Percentiles rank a stretch among this genome's conserved stretches.
phyloP scores from a whole-genome alignment of 257 asterid species.

The Forsythia viridissima region DNA sequence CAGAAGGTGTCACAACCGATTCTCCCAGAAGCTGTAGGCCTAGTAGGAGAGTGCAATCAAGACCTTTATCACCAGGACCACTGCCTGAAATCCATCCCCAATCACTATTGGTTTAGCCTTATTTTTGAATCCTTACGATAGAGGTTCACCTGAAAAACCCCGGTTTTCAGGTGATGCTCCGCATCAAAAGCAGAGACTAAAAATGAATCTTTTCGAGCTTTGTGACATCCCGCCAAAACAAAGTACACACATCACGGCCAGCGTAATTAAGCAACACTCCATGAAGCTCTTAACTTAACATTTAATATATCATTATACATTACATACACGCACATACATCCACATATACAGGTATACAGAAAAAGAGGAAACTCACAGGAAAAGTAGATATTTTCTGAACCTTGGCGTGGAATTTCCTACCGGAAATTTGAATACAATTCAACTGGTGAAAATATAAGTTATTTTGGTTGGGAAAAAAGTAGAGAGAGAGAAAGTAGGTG shows the following conservation, averaged over 20 bases:
- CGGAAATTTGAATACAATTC: constrained; percentile 20
- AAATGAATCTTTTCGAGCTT: not conserved
- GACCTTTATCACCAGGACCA: too few relatives aligned
- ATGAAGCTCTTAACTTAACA: constrained; percentile 2
- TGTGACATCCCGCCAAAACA: constrained; percentile 13
- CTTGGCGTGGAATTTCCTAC: too few relatives aligned
- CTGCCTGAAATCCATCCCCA: not conserved
- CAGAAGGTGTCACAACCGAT: not conserved
- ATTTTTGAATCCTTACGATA: not conserved
- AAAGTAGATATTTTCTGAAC: too few relatives aligned
- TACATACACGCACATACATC: constrained; percentile 6
- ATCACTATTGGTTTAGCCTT: not conserved
- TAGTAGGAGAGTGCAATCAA: too few relatives aligned
- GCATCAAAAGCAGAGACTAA: not conserved
- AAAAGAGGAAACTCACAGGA: constrained; percentile 28
- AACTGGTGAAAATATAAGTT: constrained; percentile 16
- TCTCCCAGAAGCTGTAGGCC: not conserved
- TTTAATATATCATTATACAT: not conserved
- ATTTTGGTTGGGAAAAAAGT: constrained; percentile 5
- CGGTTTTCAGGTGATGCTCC: not conserved
- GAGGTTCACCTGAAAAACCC: too few relatives aligned
- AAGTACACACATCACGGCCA: not conserved
- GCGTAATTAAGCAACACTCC: constrained; percentile 17
- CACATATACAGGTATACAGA: not conserved
- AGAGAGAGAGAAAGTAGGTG: constrained; percentile 23